These are phyloP conservation scores for Przewalskia tangutica DNA, from an alignment of 257 asterid species.

Conservation along the genomic window DNA sequence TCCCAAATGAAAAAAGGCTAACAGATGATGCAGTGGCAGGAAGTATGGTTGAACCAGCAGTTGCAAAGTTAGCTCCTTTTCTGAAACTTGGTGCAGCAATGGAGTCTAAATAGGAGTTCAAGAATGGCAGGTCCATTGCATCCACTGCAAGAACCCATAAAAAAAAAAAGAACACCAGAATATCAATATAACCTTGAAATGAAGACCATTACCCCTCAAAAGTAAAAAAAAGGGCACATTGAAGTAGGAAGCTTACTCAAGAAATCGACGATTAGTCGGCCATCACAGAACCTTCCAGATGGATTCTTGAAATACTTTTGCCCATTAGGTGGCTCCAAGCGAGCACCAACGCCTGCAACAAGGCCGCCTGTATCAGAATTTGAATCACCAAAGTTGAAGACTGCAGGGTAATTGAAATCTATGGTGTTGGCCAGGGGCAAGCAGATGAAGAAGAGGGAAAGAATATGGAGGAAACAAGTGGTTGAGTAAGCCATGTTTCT, in stretches of 20 bases:
- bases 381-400: constrained; percentile 97
- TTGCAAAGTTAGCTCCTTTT: constrained; percentile 85
- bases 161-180: neutral
- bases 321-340: constrained; percentile 76
- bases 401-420: constrained; percentile 80
- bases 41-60: constrained; percentile 61
- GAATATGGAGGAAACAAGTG: constrained; percentile 17
- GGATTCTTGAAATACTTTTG: constrained; percentile 73
- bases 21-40: constrained; percentile 53
- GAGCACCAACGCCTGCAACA: constrained; percentile 53
- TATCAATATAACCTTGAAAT: no score
- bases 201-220: neutral
- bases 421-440: constrained; percentile 31
- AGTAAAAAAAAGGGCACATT: neutral
- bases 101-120: constrained; percentile 77
- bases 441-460: constrained; percentile 15
- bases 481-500: constrained; percentile 30
- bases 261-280: constrained; percentile 70
- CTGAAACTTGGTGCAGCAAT: constrained; percentile 57
- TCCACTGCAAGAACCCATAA: constrained; percentile 48
- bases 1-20: constrained; percentile 65
- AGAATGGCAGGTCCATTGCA: constrained; percentile 76
- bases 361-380: constrained; percentile 89
- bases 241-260: constrained; percentile 31
- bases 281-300: constrained; percentile 87